A percentile compares a stretch with the other conserved stretches of the same genome.
phyloP scores from a whole-genome alignment of 2,329 filamentous ascomycete genomes.

The Acrodontium crateriforme region DNA sequence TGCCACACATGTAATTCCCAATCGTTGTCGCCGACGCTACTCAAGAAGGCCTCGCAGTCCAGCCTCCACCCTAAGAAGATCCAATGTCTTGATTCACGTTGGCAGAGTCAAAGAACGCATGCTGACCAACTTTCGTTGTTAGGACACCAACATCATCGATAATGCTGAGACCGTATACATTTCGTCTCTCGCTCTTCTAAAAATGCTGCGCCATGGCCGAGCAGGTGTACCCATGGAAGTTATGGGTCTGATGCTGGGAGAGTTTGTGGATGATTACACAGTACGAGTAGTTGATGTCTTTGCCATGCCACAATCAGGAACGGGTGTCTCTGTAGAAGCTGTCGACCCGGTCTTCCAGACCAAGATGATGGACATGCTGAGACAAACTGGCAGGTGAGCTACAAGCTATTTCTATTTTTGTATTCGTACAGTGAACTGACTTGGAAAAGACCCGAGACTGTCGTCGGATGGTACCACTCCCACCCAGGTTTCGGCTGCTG shows the following conservation, averaged over 20 bases:
- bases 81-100: no score
- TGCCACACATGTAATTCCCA: no score
- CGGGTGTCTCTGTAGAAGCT: constrained; percentile 93
- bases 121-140: no score
- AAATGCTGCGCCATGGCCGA: constrained; percentile 96
- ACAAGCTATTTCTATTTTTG: neutral
- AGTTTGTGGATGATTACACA: constrained; percentile 98
- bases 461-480: constrained; percentile 99
- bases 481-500: constrained; percentile 98
- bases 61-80: no score
- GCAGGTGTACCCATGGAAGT: constrained; percentile 99
- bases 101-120: no score
- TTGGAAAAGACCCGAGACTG: constrained; percentile 68
- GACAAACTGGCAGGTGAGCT: constrained; percentile 85
- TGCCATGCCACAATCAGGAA: constrained; percentile 97
- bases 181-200: constrained; percentile 87
- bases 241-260: constrained; percentile 97
- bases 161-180: constrained; percentile 99
- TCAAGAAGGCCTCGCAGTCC: no score
- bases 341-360: constrained; percentile 98
- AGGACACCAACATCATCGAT: constrained; percentile 93
- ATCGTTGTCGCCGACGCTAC: no score
- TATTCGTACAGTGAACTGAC: neutral
- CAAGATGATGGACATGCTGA: constrained; percentile 99
- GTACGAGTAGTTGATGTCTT: constrained; percentile 97